phyloP scores from a whole-genome alignment of 768 basidiomycete species.

The Amanita brunnescens region DNA sequence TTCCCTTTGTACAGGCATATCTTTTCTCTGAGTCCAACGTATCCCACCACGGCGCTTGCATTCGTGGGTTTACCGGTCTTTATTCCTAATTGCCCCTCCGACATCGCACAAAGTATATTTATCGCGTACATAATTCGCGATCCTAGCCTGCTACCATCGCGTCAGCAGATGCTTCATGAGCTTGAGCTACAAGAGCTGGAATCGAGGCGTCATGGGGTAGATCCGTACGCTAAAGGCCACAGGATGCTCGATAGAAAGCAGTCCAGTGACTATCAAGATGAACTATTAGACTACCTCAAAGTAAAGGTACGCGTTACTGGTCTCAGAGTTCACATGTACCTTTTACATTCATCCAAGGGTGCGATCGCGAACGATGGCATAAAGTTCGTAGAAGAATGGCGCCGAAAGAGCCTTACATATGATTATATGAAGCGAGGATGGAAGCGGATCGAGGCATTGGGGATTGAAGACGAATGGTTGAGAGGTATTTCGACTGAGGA shows the following conservation, averaged over 20 bases:
- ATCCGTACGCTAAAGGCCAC: slow-evolving; percentile 46
- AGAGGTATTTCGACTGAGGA: slow-evolving; percentile 41
- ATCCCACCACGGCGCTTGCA: slow-evolving; percentile 43
- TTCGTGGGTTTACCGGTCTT: too few species aligned
- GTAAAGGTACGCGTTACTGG: background rate
- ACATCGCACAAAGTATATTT: slow-evolving; percentile 25
- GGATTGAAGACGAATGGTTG: too few species aligned
- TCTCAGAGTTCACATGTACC: background rate
- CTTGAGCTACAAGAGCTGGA: slow-evolving; percentile 32
- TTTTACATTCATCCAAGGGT: slow-evolving; percentile 16
- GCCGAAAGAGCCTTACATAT: slow-evolving; percentile 26
- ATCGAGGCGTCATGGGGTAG: slow-evolving; percentile 30
- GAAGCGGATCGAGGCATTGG: too few species aligned
- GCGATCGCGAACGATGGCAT: slow-evolving; percentile 32
- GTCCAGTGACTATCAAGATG: slow-evolving; percentile 37
- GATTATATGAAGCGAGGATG: too few species aligned
- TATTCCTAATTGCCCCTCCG: slow-evolving; percentile 40
- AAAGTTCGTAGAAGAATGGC: slow-evolving; percentile 44
- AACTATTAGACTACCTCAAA: slow-evolving; percentile 23
- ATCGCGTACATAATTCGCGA: slow-evolving; percentile 36
- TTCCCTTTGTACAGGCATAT: too few species aligned
- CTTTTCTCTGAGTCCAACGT: slow-evolving; percentile 25
- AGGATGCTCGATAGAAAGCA: slow-evolving; percentile 27
- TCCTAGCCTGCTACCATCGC: slow-evolving; percentile 29
- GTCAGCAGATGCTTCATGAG: slow-evolving; percentile 29